These are phyloP conservation scores for Apiospora malaysiana DNA, from an alignment of 2,329 filamentous ascomycete species.

Conservation along the genomic window DNA sequence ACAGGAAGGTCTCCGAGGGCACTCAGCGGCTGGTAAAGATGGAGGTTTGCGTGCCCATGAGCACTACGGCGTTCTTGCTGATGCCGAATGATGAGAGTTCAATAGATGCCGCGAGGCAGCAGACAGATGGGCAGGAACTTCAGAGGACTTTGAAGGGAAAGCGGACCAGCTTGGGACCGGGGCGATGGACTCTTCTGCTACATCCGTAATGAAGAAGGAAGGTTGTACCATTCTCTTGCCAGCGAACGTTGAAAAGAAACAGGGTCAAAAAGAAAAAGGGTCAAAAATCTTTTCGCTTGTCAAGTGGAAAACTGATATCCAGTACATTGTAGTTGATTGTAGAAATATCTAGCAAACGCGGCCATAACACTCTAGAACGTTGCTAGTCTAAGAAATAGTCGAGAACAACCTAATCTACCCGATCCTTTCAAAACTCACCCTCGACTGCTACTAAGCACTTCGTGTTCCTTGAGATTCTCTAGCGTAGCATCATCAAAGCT, in stretches of 20 bases:
- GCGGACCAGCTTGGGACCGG: not conserved
- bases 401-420: no score
- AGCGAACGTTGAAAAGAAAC: no score
- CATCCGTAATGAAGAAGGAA: not conserved
- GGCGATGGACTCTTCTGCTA: not conserved
- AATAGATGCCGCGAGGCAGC: not conserved
- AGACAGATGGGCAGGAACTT: not conserved
- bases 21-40: not conserved
- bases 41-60: not conserved
- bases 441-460: no score
- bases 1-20: slow-evolving; percentile 26
- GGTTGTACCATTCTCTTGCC: no score
- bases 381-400: no score
- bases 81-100: not conserved
- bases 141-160: not conserved
- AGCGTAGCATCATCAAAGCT: slow-evolving; percentile 16
- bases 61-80: not conserved
- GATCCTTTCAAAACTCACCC: no score
- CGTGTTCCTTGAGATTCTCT: slow-evolving; percentile 5
- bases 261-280: no score
- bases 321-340: no score
- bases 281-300: no score
- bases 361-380: no score
- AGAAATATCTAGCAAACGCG: no score
- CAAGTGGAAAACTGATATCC: no score